These are phyloP conservation scores for Tetrahymena elliotti DNA, from an alignment of 73 alveolate species.

Conservation along the genomic window DNA sequence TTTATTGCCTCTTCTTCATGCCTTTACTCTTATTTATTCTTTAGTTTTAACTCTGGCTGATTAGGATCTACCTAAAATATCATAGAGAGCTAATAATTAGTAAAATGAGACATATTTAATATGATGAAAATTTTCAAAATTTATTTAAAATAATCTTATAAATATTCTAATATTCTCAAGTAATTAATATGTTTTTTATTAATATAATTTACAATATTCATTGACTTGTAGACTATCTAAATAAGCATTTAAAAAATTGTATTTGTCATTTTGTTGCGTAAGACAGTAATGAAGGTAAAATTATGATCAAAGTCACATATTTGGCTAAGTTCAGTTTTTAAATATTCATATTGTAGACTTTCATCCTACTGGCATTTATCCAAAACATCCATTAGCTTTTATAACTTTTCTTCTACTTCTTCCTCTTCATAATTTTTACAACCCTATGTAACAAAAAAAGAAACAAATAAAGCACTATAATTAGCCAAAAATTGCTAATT, in stretches of 20 bases:
- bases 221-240: not conserved
- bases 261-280: not conserved
- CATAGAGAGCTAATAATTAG: not conserved
- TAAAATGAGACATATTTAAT: not conserved
- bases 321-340: not conserved
- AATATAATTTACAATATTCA: not conserved
- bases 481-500: not conserved
- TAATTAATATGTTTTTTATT: too few relatives aligned
- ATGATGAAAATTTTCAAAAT: too few relatives aligned
- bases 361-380: not conserved
- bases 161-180: too few relatives aligned
- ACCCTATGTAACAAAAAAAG: not conserved
- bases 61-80: not conserved
- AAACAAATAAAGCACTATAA: not conserved
- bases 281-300: not conserved
- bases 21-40: not conserved
- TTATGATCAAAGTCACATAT: not conserved
- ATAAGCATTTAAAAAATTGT: not conserved
- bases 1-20: not conserved
- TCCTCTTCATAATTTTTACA: not conserved
- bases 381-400: not conserved
- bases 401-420: not conserved
- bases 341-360: not conserved
- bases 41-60: not conserved
- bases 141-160: too few relatives aligned